A percentile compares a stretch with the other conserved stretches of the same genome.
Evolutionary conservation across 2,329 filamentous ascomycete genomes (phyloP).

Genomic region (Aspergillus versicolor): DNA sequence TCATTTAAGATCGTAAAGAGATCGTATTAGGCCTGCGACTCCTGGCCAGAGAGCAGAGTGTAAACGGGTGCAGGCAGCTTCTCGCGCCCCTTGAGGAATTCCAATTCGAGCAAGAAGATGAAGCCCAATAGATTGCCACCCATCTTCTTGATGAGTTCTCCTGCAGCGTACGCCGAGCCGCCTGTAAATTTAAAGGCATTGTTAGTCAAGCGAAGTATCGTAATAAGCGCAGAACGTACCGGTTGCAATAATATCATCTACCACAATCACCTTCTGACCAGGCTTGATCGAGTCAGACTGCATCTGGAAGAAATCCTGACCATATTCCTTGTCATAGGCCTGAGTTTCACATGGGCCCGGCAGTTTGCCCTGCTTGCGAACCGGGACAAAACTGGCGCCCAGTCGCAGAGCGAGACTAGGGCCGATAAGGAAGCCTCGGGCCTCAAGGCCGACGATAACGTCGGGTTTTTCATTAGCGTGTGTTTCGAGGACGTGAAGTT

Average conservation of each 20-base stretch:
- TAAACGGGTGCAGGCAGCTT: conserved; percentile 82
- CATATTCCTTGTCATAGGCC: conserved; percentile 92
- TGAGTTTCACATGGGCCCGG: conserved; percentile 85
- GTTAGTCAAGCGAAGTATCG: neutral
- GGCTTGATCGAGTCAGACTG: conserved; percentile 80
- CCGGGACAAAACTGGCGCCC: conserved; percentile 83
- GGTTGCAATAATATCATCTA: conserved; percentile 98
- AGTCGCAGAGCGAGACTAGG: conserved; percentile 81
- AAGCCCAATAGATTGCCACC: conserved; percentile 85
- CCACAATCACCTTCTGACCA: conserved; percentile 86
- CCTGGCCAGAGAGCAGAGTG: conserved; percentile 73
- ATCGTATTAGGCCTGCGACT: conserved; percentile 25
- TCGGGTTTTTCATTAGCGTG: conserved; percentile 69
- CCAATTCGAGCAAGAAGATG: conserved; percentile 93
- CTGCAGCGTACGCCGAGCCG: conserved; percentile 85
- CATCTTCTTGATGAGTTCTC: conserved; percentile 79
- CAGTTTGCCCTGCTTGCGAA: conserved; percentile 93
- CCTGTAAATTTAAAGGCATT: conserved; percentile 51
- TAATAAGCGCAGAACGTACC: conserved; percentile 58
- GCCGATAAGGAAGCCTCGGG: conserved; percentile 92
- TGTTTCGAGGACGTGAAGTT: conserved; percentile 71
- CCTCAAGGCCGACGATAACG: conserved; percentile 89
- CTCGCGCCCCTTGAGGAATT: conserved; percentile 85
- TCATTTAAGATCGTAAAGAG: conserved; percentile 9
- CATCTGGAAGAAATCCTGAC: conserved; percentile 93